Conservation (phyloP, 177 flowering plant genomes). For the Vitis hybrid region DNA sequence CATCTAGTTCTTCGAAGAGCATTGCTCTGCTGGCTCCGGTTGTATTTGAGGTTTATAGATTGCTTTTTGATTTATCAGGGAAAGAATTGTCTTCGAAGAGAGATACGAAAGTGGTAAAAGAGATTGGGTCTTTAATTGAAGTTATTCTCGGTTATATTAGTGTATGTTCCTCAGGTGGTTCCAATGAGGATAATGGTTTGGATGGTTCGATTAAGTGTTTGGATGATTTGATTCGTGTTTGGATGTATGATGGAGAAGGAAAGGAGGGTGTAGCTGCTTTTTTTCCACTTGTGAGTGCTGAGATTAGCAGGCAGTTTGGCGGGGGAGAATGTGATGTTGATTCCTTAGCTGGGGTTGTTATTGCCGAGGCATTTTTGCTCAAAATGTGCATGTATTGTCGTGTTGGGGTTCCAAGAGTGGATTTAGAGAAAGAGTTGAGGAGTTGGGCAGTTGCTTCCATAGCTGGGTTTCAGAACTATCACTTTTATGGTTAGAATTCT, state of each 20-base stretch:
- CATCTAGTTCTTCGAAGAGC: constrained; percentile 43
- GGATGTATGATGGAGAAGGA: constrained; percentile 21
- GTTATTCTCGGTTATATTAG: constrained; percentile 34
- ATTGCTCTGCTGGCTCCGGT: constrained; percentile 57
- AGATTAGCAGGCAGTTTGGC: constrained; percentile 30
- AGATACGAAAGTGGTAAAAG: constrained; percentile 43
- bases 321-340: constrained; percentile 32
- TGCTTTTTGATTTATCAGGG: constrained; percentile 26
- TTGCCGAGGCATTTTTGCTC: constrained; percentile 48
- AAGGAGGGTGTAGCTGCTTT: constrained; percentile 25
- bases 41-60: constrained; percentile 31
- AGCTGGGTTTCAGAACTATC: constrained; percentile 18
- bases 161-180: constrained; percentile 24
- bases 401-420: constrained; percentile 15
- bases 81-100: constrained; percentile 26
- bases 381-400: constrained; percentile 32
- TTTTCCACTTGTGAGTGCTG: constrained; percentile 52
- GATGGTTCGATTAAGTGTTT: constrained; percentile 20
- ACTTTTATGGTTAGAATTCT: constrained; percentile 30
- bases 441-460: constrained; percentile 40
- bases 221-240: constrained; percentile 33
- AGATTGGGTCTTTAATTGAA: constrained; percentile 30
- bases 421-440: constrained; percentile 36
- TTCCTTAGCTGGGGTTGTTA: constrained; percentile 61
- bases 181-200: constrained; percentile 11